Base-by-base conservation (phyloP, 139 green algal genomes). In the Coccomyxa sp. region DNA sequence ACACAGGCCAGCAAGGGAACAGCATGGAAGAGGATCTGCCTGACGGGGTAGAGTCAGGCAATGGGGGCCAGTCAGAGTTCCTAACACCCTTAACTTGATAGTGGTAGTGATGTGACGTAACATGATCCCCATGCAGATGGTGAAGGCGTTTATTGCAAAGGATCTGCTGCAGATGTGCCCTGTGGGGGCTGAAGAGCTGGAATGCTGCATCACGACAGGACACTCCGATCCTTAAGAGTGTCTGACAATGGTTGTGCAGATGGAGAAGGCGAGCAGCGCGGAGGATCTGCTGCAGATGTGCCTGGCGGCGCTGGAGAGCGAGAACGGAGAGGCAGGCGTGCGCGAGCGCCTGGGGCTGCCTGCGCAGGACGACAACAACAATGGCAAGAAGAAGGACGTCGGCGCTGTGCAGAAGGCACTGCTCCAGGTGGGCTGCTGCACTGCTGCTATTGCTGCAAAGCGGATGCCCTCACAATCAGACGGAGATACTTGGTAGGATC, bases 261-360 rank as follows among this genome's bases (percentile, higher is more conserved):
- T 75, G 4, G 70, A 75, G 27, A 75, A 75, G 37, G 70, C 70
- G 35, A 2, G 34, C 16, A 10, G 70, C 14, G 70, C 70, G 36
- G 37, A 29, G 36, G 29, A 44, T 14, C 16, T 50, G 70, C 70
- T 75, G 70, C 16, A 44, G 33, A 34, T 10, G 0, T 41, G 33
- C 33, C 70, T 75, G 70, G 16, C 33, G 14, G 18, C 34, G 35
- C 70, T 75, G 35, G 18, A 14, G 14, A 34, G 7, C 16, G 70
- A 50, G 10, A 34, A 29, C 14, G 70, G 44, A 31, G 7, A 12
- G 10, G 70, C 22, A 16, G 33, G 31, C 14, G 70, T 44, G 70
- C 33, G 70, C 12, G 70, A 75, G 37, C 36, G 36, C 33, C 70
- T 75, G 33, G 70, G 70, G 27, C 35, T 75, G 70, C 64, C n/a